Conservation (phyloP, 1,139 yeast species). For the Saccharomyces uvarum region DNA sequence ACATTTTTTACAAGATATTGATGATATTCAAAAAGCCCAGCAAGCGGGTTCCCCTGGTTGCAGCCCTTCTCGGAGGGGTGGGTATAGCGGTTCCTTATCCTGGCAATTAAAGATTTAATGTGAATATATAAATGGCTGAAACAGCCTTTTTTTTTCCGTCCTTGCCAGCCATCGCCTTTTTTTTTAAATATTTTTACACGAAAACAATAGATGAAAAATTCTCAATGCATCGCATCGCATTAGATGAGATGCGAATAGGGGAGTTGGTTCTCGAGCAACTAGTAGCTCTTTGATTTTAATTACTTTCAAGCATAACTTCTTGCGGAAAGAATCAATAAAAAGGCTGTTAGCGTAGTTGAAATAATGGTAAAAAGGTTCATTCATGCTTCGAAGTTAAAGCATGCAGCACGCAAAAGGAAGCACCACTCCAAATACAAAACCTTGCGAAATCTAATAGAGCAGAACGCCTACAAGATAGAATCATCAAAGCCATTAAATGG, state of each 20-base stretch:
- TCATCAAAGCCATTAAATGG: slow-evolving; percentile 11
- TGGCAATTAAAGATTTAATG: not conserved
- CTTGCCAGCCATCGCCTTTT: not conserved
- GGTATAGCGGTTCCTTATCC: not conserved
- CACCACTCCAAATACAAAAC: slow-evolving; percentile 9
- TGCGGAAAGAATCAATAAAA: not conserved
- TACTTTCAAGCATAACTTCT: not conserved
- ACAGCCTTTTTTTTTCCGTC: not conserved
- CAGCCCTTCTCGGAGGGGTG: not conserved
- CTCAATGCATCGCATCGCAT: not conserved
- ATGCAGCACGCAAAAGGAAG: slow-evolving; percentile 7
- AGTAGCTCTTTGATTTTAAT: not conserved
- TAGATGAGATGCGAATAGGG: not conserved
- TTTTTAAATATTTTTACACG: not conserved
- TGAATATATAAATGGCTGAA: not conserved
- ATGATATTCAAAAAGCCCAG: not conserved
- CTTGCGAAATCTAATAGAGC: slow-evolving; percentile 10
- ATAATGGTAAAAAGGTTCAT: slow-evolving; percentile 9
- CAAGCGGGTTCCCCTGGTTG: not conserved
- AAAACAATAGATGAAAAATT: not conserved
- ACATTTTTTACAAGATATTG: not conserved
- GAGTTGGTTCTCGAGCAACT: not conserved
- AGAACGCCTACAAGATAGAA: slow-evolving; percentile 14
- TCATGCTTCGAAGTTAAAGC: slow-evolving; percentile 12
- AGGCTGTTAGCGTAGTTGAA: not conserved